A percentile compares a stretch with the other conserved stretches of the same genome.
Evolutionary conservation across 2,329 filamentous ascomycete genomes (phyloP).

Genomic region (Ceratocystis colombiana): DNA sequence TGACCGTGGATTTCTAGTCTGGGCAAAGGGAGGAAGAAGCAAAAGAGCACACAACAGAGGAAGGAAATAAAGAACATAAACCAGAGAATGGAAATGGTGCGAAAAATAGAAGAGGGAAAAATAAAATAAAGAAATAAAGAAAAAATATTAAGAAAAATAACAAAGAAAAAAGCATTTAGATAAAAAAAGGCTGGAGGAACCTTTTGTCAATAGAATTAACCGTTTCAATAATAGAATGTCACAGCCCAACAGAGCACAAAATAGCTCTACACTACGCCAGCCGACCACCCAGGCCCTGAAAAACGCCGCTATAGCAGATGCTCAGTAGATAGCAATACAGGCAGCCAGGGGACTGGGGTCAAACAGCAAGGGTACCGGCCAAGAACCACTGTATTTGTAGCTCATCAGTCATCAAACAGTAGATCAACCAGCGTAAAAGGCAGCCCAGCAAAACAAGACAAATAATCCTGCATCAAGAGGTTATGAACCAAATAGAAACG

Average conservation of each 20-base stretch:
- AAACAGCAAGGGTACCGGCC: not conserved
- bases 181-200: constrained; percentile 2
- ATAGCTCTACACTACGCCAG: not conserved
- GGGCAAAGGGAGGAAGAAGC: too few species aligned
- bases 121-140: constrained; percentile 11
- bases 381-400: not conserved
- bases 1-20: too few species aligned
- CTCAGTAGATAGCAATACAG: not conserved
- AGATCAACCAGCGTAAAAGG: not conserved
- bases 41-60: too few species aligned
- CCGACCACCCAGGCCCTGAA: not conserved
- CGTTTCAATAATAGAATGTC: not conserved
- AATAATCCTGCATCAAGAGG: not conserved
- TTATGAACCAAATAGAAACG: not conserved
- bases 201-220: not conserved
- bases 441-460: not conserved
- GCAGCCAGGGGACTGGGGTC: not conserved
- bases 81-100: not conserved
- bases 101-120: not conserved
- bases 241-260: not conserved
- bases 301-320: constrained; percentile 5
- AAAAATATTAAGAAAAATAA: not conserved
- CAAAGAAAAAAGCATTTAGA: constrained; percentile 1
- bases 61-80: too few species aligned
- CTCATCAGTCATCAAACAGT: not conserved